These are phyloP conservation scores for Priceomyces haplophilus DNA, from an alignment of 805 yeast species.

Conservation along the genomic window DNA sequence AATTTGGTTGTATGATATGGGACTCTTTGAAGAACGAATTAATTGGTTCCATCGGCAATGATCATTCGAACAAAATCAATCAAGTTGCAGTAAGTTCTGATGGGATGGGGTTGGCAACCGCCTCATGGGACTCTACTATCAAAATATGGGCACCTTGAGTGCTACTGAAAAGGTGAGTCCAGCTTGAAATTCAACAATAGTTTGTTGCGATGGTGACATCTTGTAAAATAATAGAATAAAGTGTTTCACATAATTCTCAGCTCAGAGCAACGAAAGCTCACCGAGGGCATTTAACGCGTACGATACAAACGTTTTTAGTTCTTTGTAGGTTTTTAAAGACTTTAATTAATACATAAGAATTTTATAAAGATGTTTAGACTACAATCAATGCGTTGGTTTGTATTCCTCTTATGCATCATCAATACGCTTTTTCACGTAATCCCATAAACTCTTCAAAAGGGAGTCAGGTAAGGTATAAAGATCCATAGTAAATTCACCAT, in stretches of 20 bases:
- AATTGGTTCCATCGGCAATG: constrained; percentile 56
- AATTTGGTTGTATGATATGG: constrained; percentile 73
- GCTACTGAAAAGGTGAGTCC: background rate
- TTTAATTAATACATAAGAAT: constrained; percentile 7
- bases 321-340: background rate
- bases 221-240: too few relatives aligned
- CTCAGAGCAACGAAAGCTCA: background rate
- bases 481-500: constrained; percentile 97
- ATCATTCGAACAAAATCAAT: constrained; percentile 57
- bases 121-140: constrained; percentile 76
- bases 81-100: constrained; percentile 66
- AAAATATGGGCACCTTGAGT: constrained; percentile 53
- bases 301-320: constrained; percentile 1
- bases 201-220: too few relatives aligned
- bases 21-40: constrained; percentile 65
- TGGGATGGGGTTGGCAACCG: constrained; percentile 74
- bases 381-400: background rate
- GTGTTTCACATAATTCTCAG: background rate
- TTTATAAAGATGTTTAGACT: constrained; percentile 2
- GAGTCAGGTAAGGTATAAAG: constrained; percentile 89
- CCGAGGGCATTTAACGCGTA: background rate
- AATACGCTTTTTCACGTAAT: constrained; percentile 76
- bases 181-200: background rate
- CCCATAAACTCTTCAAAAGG: constrained; percentile 89
- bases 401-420: constrained; percentile 21